Evolutionary conservation across 164 flowering plant species (phyloP), one percentile per base, ranked within the genome.

Genomic region (Taxillus chinensis): DNA sequence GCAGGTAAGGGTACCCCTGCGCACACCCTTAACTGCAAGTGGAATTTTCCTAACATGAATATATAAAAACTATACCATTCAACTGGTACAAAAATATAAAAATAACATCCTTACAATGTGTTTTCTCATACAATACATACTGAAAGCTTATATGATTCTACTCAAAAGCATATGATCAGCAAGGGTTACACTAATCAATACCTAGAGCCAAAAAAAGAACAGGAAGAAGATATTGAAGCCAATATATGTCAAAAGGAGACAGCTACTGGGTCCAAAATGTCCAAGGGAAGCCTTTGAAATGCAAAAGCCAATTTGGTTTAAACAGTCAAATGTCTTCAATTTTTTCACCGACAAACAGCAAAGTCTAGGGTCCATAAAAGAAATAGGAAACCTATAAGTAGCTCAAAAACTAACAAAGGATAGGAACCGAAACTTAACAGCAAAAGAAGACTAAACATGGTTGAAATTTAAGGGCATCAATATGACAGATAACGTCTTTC

Each of bases 311-410:
- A 55, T 43, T 40, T 39, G 61, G 55, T 45, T 58, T 59, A 41
- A 59, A 57, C 52, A 49, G 49, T 69, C 17, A 2, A 67, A 65
- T 53, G 61, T 73, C 62, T 58, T 61, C 39, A 62, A 43, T 52
- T 73, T 71, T 40, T 62, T 80, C 81, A 83, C 87, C 87, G 84
- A 63, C 82, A 84, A 78, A 83, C 82, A 67, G 79, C 87, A 75
- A 77, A 77, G 59, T 75, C 86, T 80, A 80, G 59, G 66, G 67
- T 7, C 56, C 67, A 67, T 65, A 67, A 39, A 49, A 66, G 67
- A 61, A 62, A n/a, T 46, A 39, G 57, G 60, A 62, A 63, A 60
- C 63, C 9, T 46, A 66, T 70, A 67, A 76, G 79, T 46, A 60
- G 64, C 10, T 38, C 57, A 48, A 14, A 51, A 43, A 43, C 45